Base-by-base conservation (phyloP, 2,329 filamentous ascomycete species). In the Fusarium irregulare region DNA sequence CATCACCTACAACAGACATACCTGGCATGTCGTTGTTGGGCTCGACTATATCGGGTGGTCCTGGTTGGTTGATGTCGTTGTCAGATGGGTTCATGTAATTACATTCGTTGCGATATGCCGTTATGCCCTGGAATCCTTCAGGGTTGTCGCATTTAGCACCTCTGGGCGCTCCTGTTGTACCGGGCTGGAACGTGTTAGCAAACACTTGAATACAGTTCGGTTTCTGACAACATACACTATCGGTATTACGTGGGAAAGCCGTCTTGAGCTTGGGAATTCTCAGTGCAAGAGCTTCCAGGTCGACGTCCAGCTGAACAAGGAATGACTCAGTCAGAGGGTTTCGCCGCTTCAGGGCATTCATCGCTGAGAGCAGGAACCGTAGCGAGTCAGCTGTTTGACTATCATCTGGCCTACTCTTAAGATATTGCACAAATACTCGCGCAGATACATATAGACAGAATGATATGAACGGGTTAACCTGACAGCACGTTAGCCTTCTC, bases 361-460 rank as follows among this genome's bases (percentile, higher is more conserved):
- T 97, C 7, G 95, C 94, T 21, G 91, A 90, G 4, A 98, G 86
- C 18, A 98, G 86, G 77, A 99, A 98, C 59, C 94, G 91, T n/a
- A 98, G 83, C 0, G 94, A 94, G 59, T 95, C 91, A 20, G 85
- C 89, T 70, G 89, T 92, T 79, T 89, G 92, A 76, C 86, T 89
- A 79, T 98, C 95, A 30, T 95, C 91, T 1, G 94, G 93, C n/a
- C 92, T 87, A 60, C 92, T 96, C 80, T 97, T 98, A n/a, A 98
- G 85, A 76, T 97, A 98, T 78, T 98, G 95, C 10, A 98, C 91
- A 76, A 98, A 98, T 0, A 98, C 95, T 54, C 96, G 89, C 23
- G 95, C 93, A 13, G 95, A 92, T n/a, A 98, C 94, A 75, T 98
- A 98, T 45, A 99, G 87, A 76, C 94, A 97, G 80, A 98, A 98